Percentiles rank a stretch among this genome's conserved stretches.
These are phyloP conservation scores for Penicillium verrucosum DNA, from an alignment of 2,329 filamentous ascomycete genomes.

Conservation along the genomic window DNA sequence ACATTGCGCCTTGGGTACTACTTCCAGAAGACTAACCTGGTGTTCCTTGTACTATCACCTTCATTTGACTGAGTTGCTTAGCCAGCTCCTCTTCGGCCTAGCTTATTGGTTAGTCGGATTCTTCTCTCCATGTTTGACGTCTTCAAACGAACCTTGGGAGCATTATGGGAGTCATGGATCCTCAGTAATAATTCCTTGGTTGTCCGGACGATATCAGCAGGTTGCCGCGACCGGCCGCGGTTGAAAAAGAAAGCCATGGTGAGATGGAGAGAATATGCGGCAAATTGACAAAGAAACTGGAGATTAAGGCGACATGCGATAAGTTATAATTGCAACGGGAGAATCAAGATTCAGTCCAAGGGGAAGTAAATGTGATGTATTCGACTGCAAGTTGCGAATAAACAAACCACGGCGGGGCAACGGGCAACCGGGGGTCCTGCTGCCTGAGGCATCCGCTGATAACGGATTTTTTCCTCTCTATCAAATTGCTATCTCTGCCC, in stretches of 20 bases:
- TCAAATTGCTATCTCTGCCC: constrained; percentile 20
- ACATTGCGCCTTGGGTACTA: neutral
- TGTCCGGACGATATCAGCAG: constrained; percentile 59
- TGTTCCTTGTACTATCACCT: constrained; percentile 86
- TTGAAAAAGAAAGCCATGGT: constrained; percentile 69
- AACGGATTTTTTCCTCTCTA: constrained; percentile 26
- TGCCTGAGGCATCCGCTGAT: constrained; percentile 24
- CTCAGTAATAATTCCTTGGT: constrained; percentile 63
- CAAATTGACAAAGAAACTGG: constrained; percentile 11
- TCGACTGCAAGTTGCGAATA: constrained; percentile 17
- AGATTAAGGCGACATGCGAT: constrained; percentile 6
- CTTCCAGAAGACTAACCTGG: constrained; percentile 58
- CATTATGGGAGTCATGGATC: constrained; percentile 56
- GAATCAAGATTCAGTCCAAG: neutral
- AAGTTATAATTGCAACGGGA: neutral
- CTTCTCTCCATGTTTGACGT: constrained; percentile 53
- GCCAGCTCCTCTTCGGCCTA: constrained; percentile 83
- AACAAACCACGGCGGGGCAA: constrained; percentile 29
- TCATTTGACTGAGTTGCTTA: constrained; percentile 85
- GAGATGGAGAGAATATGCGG: constrained; percentile 9
- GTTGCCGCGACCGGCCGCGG: constrained; percentile 59
- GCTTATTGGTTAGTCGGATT: constrained; percentile 54
- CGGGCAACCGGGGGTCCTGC: neutral
- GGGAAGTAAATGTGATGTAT: constrained; percentile 14
- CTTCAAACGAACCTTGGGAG: constrained; percentile 52